These are phyloP conservation scores for Capsicum pubescens DNA, from an alignment of 257 asterid species.

Conservation along the genomic window DNA sequence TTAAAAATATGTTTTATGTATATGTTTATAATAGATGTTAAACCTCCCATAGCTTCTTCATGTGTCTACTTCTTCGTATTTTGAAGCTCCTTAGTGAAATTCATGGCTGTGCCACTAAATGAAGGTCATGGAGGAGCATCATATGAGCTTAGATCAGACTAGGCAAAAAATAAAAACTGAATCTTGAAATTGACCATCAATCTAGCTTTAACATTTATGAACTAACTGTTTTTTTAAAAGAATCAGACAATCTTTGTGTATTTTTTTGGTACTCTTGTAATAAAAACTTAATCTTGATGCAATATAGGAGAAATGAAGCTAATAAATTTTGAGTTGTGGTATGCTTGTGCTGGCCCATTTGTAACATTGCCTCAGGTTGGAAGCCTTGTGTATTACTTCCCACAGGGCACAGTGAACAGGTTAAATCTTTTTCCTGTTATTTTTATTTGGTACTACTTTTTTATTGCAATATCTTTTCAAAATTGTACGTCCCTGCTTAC, in stretches of 20 bases:
- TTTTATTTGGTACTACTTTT: neutral
- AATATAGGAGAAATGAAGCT: conserved; percentile 57
- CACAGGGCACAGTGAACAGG: conserved; percentile 95
- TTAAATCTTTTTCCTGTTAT: conserved; percentile 32
- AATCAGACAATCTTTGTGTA: no score
- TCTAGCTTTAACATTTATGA: neutral
- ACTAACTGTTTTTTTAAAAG: no score
- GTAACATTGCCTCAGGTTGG: conserved; percentile 88
- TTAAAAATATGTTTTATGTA: no score
- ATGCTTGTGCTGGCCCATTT: conserved; percentile 91
- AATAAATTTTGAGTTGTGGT: conserved; percentile 85
- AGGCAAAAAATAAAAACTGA: neutral
- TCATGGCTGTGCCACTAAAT: no score
- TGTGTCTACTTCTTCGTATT: no score
- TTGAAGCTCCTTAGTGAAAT: no score
- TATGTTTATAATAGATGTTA: no score
- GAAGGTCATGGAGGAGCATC: neutral
- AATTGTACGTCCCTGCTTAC: neutral
- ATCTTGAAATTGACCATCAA: neutral
- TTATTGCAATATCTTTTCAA: neutral
- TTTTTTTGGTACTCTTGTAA: no score
- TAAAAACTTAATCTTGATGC: conserved; percentile 24
- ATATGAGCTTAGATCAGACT: neutral
- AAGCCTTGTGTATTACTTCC: conserved; percentile 83
- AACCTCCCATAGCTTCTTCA: no score